Conservation (phyloP, 768 basidiomycete species). For the Lactarius hengduanensis region DNA sequence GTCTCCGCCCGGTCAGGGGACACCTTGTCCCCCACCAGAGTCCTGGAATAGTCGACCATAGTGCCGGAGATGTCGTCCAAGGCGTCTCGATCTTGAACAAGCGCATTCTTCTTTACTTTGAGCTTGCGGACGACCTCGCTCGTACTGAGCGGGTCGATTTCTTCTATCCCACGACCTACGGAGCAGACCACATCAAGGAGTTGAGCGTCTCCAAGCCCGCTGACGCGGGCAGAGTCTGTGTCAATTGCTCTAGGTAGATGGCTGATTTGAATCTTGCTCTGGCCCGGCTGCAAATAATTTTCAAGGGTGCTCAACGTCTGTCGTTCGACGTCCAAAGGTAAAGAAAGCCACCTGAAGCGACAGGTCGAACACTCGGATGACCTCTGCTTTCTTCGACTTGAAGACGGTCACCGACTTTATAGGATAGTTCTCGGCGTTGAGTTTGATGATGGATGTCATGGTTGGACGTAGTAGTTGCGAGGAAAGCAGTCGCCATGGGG, state of each 20-base stretch:
- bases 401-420: slow-evolving; percentile 58
- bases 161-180: slow-evolving; percentile 31
- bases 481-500: no score
- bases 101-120: slow-evolving; percentile 36
- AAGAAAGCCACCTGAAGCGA: slow-evolving; percentile 45
- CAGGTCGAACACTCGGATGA: slow-evolving; percentile 50
- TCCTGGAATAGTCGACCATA: slow-evolving; percentile 45
- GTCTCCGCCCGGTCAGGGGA: slow-evolving; percentile 38
- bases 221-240: slow-evolving; percentile 51
- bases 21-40: slow-evolving; percentile 44
- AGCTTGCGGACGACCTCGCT: slow-evolving; percentile 32
- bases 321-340: no score
- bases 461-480: neutral
- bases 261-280: slow-evolving; percentile 50
- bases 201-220: slow-evolving; percentile 47
- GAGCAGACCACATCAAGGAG: slow-evolving; percentile 58
- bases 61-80: slow-evolving; percentile 44
- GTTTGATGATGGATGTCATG: slow-evolving; percentile 16
- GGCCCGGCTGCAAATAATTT: slow-evolving; percentile 43
- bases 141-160: slow-evolving; percentile 30
- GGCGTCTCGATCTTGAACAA: slow-evolving; percentile 42
- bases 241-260: slow-evolving; percentile 52
- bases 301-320: no score
- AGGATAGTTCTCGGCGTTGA: slow-evolving; percentile 38
- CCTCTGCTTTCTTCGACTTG: slow-evolving; percentile 54